Evolutionary conservation across 1,139 yeast species (phyloP).

Genomic region (Blastobotrys elegans): DNA sequence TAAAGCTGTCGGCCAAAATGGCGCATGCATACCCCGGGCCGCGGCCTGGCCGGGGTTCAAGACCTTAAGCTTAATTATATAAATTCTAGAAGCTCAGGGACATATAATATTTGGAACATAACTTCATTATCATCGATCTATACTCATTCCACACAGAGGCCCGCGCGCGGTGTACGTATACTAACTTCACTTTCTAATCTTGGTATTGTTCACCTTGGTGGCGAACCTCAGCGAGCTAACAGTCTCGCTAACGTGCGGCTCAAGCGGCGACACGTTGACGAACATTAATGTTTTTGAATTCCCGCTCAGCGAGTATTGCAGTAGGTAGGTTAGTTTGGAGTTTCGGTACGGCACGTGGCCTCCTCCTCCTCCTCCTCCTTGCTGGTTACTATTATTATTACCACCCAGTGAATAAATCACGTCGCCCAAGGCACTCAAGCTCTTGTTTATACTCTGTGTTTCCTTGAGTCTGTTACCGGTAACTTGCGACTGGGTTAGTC

Average conservation of each 20-base stretch:
- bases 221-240: constrained; percentile 86
- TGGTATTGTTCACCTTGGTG: constrained; percentile 47
- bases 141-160: too few species aligned
- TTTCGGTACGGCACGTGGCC: constrained; percentile 53
- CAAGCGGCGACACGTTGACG: constrained; percentile 76
- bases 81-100: too few species aligned
- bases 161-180: too few species aligned
- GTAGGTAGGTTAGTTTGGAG: constrained; percentile 65
- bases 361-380: too few species aligned
- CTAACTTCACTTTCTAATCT: constrained; percentile 19
- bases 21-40: too few species aligned
- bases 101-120: too few species aligned
- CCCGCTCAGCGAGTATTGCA: constrained; percentile 82
- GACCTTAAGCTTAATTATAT: too few species aligned
- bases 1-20: too few species aligned
- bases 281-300: constrained; percentile 89
- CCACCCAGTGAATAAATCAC: constrained; percentile 65
- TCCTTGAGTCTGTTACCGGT: constrained; percentile 79
- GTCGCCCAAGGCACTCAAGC: constrained; percentile 84
- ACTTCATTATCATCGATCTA: too few species aligned
- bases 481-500: constrained; percentile 62
- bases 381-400: too few species aligned
- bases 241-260: constrained; percentile 65
- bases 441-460: constrained; percentile 85
- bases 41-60: too few species aligned